Base-by-base conservation (phyloP, 1,139 yeast species). In the Pichia sp. region DNA sequence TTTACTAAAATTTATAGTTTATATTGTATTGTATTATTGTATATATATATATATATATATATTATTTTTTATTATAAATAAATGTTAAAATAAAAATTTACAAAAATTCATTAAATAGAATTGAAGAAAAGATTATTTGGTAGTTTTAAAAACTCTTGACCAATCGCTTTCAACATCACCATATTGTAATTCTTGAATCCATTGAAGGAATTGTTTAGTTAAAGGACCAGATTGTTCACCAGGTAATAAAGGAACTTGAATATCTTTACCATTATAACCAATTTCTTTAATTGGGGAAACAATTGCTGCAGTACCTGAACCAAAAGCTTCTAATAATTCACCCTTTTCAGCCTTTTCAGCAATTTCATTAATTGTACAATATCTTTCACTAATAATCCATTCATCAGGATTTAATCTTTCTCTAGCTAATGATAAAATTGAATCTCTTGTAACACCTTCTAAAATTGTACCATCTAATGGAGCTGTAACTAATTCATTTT, bases 231-330 rank as follows among this genome's bases (percentile, higher is more conserved):
- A 69, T 61, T 87, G 80, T 61, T 82, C 77, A 50, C 95, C 97
- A 46, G 76, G 80, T 52, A 79, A 76, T 52, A 86, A 67, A 47
- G 97, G 97, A 40, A 90, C 90, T 7, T 67, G 55, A 55, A 90
- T 87, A 48, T 74, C 74, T 58, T 80, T 67, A 45, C 83, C 92
- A 50, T 75, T 73, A 78, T 80, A 92, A 49, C 90, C 92, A 61
- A 92, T 86, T 57, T 77, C 84, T 66, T 84, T 79, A 61, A 92
- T 87, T 55, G 97, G 97, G 34, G 96, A 81, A 39, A 92, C 97
- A 62, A 90, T 80, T 35, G 97, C 97, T 46, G 98, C 97, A 45
- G 98, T 92, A 59, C 98, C 97, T 22, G 96, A 74, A 56, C 98
- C 98, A 61, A 92, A 92, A 12, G 96, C 96, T 71, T 92, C 97